Percentiles rank a stretch among this genome's conserved stretches.
Evolutionary conservation across 2,329 filamentous ascomycete genomes (phyloP).

Genomic region (Trichoderma breve): DNA sequence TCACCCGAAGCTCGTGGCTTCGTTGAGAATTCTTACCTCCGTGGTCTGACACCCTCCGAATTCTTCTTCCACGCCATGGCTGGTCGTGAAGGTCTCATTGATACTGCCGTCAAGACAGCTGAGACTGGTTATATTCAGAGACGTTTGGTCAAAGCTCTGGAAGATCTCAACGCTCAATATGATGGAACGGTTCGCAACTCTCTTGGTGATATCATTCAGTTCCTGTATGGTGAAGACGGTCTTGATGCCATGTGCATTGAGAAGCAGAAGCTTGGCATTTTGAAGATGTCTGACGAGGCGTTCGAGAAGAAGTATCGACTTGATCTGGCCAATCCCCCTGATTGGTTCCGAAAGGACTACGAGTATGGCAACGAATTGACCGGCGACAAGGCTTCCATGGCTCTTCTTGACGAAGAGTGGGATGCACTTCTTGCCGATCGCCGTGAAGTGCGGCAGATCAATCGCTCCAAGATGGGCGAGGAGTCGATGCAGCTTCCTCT

Average conservation of each 20-base stretch:
- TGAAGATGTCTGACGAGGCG: constrained; percentile 72
- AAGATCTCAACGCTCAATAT: constrained; percentile 97
- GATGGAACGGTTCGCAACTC: constrained; percentile 97
- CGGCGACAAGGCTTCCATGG: constrained; percentile 84
- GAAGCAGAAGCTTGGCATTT: constrained; percentile 83
- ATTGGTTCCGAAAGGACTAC: constrained; percentile 58
- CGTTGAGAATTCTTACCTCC: constrained; percentile 97
- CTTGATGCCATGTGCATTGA: constrained; percentile 92
- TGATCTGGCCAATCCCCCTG: constrained; percentile 60
- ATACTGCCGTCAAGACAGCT: constrained; percentile 98
- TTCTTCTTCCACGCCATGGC: constrained; percentile 99
- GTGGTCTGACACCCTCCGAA: constrained; percentile 89
- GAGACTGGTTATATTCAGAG: constrained; percentile 99
- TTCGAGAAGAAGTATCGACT: constrained; percentile 82
- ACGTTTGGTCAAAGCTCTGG: constrained; percentile 94
- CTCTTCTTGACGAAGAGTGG: constrained; percentile 83
- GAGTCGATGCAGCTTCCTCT: constrained; percentile 88
- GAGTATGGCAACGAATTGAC: constrained; percentile 84
- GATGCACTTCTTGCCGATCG: constrained; percentile 75
- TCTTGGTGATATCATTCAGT: constrained; percentile 92
- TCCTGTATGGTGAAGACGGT: constrained; percentile 96
- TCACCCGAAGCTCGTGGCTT: constrained; percentile 96
- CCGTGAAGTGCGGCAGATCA: constrained; percentile 68
- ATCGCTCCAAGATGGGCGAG: constrained; percentile 67
- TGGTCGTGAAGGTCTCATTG: constrained; percentile 98